phyloP scores from a whole-genome alignment of 2,329 filamentous ascomycete genomes.

The Bimuria novae-zelandiae region DNA sequence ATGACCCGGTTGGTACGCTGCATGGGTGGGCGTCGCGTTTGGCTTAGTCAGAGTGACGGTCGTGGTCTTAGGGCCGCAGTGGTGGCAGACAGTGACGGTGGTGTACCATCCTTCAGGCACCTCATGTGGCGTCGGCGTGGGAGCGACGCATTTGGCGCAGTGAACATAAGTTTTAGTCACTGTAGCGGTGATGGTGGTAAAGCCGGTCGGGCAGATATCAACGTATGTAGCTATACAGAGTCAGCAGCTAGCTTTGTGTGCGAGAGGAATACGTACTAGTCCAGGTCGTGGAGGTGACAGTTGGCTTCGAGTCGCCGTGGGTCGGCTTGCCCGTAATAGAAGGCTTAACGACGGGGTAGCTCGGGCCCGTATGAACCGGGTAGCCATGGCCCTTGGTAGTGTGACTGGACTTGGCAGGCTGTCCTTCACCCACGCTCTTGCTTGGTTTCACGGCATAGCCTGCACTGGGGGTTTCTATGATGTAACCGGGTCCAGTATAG shows the following conservation, averaged over 20 bases:
- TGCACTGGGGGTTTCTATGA: too few relatives aligned
- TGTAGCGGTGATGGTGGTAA: conserved; percentile 39
- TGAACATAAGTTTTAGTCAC: conserved; percentile 32
- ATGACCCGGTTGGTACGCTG: conserved; percentile 20
- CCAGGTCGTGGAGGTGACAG: conserved; percentile 21
- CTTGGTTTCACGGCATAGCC: too few relatives aligned
- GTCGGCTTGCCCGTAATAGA: conserved; percentile 23
- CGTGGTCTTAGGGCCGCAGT: conserved; percentile 29
- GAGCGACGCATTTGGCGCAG: conserved; percentile 27
- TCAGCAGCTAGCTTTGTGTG: too few relatives aligned
- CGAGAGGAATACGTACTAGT: too few relatives aligned
- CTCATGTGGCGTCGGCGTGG: conserved; percentile 21
- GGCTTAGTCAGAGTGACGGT: conserved; percentile 42
- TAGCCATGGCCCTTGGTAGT: conserved; percentile 10
- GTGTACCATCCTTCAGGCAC: conserved; percentile 40
- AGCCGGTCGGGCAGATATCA: conserved; percentile 43
- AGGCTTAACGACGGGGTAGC: conserved; percentile 10
- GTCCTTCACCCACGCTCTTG: too few relatives aligned
- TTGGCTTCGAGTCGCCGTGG: conserved; percentile 15
- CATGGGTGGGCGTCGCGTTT: conserved; percentile 21
- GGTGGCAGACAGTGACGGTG: conserved; percentile 32
- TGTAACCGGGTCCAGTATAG: conserved; percentile 9
- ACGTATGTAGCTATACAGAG: conserved; percentile 41
- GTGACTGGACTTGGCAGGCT: too few relatives aligned
- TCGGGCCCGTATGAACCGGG: neutral